phyloP scores from a whole-genome alignment of 2,329 filamentous ascomycete genomes.

The Penicillium sp. region DNA sequence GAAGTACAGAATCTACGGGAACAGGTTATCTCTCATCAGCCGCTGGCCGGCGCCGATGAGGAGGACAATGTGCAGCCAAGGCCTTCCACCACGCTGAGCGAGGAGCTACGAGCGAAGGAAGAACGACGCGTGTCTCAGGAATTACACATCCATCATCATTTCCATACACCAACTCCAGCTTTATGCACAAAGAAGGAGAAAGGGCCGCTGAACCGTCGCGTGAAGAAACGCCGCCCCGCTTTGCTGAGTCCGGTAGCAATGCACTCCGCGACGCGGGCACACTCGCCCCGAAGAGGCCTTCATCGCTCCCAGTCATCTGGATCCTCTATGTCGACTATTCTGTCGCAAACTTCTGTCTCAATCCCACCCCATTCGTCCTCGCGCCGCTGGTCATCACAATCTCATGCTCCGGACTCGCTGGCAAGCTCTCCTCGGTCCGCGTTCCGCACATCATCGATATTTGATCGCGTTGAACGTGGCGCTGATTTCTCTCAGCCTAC shows the following conservation, averaged over 20 bases:
- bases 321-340: constrained; percentile 55
- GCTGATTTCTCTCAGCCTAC: constrained; percentile 69
- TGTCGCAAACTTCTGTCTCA: constrained; percentile 62
- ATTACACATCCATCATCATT: constrained; percentile 91
- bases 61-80: constrained; percentile 25
- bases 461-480: constrained; percentile 67
- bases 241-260: constrained; percentile 53
- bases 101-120: constrained; percentile 64
- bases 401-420: constrained; percentile 58
- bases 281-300: constrained; percentile 29
- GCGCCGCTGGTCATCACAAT: constrained; percentile 36
- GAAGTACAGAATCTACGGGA: constrained; percentile 86
- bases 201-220: constrained; percentile 50
- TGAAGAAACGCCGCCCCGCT: constrained; percentile 69
- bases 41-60: constrained; percentile 46
- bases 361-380: constrained; percentile 47
- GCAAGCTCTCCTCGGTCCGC: constrained; percentile 79
- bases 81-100: constrained; percentile 58
- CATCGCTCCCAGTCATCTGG: constrained; percentile 40
- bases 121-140: constrained; percentile 61
- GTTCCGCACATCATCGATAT: constrained; percentile 69
- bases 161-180: constrained; percentile 62
- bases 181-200: constrained; percentile 57
- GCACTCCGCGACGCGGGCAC: constrained; percentile 30
- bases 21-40: constrained; percentile 76